Base-by-base conservation (phyloP, 2,329 filamentous ascomycete genomes). In the Fusarium aywerte region DNA sequence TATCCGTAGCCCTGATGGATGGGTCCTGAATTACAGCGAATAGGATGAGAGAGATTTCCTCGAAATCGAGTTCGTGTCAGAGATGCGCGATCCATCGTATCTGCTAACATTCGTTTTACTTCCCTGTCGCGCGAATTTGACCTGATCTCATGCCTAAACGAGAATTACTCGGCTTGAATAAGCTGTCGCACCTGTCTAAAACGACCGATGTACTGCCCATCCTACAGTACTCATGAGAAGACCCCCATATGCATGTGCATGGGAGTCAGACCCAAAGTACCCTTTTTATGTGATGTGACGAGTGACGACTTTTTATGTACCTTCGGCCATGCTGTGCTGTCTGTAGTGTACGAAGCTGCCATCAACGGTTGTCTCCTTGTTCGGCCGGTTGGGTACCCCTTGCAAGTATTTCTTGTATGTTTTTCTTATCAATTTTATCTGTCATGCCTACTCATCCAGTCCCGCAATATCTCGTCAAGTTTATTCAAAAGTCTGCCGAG, bases 151-250 rank as follows among this genome's bases (percentile, higher is more conserved):
- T 36, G 53, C 63, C 23, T 56, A 73, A 62, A 71, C 68, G 70
- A 73, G 63, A 73, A 72, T 67, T 65, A 62, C 42, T 71, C 68
- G 68, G 68, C 66, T 70, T 67, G 36, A 11, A 39, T 59, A 33
- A 55, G 43, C 56, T 57, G 58, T 57, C 62, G 57, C 56, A 68
- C 40, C 36, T 58, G 59, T 54, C 57, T 48, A 55, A 58, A 55
- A 58, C 55, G 60, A 58, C 44, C 42, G 56, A 54, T 45, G 38
- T 43, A 25, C 39, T 38, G 32, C 33, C 44, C 43, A 40, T 57
- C n/a, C n/a, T n/a, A n/a, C n/a, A n/a, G n/a, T n/a, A n/a, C n/a
- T n/a, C 36, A 40, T 58, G 23, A 33, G 25, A 18, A 35, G 25
- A 42, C n/a, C n/a, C n/a, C n/a, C n/a, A 20, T 13, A 38, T 20